Percentiles rank a stretch among this genome's conserved stretches.
Conservation (phyloP, 306 rosid species). For the Calophaca sinica region DNA sequence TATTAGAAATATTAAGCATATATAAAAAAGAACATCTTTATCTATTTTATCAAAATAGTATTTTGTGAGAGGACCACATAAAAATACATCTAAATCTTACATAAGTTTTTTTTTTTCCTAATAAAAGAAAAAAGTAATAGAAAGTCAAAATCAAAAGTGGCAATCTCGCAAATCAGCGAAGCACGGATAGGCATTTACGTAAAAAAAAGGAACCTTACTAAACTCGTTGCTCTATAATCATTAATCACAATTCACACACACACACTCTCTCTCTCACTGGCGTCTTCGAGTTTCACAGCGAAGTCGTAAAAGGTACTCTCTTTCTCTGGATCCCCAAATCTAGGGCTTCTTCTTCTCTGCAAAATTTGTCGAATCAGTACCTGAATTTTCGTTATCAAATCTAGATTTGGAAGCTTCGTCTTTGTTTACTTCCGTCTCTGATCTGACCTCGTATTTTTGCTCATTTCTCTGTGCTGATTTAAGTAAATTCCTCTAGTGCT, state of each 20-base stretch:
- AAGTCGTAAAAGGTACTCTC: constrained; percentile 57
- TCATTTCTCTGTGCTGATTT: constrained; percentile 29
- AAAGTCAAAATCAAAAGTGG: constrained; percentile 40
- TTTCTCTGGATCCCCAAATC: constrained; percentile 75
- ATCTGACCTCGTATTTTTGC: constrained; percentile 18
- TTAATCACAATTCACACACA: background rate
- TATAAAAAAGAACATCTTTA: too few relatives aligned
- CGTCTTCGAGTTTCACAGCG: constrained; percentile 62
- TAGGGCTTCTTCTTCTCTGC: constrained; percentile 59
- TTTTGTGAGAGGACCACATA: too few relatives aligned
- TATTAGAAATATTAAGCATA: too few relatives aligned
- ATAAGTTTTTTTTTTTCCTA: too few relatives aligned
- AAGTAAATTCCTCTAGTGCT: background rate
- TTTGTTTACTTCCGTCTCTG: constrained; percentile 13
- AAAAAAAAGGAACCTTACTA: constrained; percentile 10
- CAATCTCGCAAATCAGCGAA: constrained; percentile 31
- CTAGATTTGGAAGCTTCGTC: constrained; percentile 3
- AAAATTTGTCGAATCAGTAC: constrained; percentile 24
- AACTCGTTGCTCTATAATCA: background rate
- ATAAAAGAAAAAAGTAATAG: too few relatives aligned
- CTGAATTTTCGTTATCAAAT: constrained; percentile 31
- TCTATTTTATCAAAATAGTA: too few relatives aligned
- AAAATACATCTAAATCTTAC: too few relatives aligned
- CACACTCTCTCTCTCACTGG: constrained; percentile 40
- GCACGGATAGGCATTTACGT: constrained; percentile 42